Evolutionary conservation across 2,329 filamentous ascomycete genomes (phyloP).

Genomic region (Neopestalotiopsis clavispora): DNA sequence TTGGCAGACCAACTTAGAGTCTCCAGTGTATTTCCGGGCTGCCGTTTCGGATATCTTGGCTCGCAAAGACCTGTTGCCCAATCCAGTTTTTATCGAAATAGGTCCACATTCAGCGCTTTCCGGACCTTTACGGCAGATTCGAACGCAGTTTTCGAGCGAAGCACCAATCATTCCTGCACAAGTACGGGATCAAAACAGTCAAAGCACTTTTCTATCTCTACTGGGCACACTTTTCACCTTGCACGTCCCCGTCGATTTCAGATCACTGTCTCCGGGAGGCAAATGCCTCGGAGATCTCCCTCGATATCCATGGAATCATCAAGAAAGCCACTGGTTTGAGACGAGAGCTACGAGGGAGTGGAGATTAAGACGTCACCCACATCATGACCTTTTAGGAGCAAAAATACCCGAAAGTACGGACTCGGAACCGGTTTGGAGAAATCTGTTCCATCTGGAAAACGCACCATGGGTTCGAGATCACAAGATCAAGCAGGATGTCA

Average conservation of each 20-base stretch:
- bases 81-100: background rate
- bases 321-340: slow-evolving; percentile 27
- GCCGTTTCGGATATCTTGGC: background rate
- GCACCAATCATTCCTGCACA: background rate
- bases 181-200: background rate
- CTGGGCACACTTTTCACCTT: slow-evolving; percentile 7
- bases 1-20: slow-evolving; percentile 13
- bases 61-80: background rate
- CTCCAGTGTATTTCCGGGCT: slow-evolving; percentile 12
- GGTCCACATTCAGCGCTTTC: slow-evolving; percentile 3
- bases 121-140: slow-evolving; percentile 8
- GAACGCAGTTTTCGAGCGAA: background rate
- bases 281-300: slow-evolving; percentile 24
- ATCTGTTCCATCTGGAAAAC: slow-evolving; percentile 42
- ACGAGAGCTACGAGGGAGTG: slow-evolving; percentile 24
- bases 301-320: slow-evolving; percentile 29
- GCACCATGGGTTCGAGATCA: slow-evolving; percentile 52
- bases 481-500: slow-evolving; percentile 39
- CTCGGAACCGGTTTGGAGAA: slow-evolving; percentile 45
- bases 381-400: slow-evolving; percentile 36
- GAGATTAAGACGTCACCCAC: slow-evolving; percentile 24
- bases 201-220: background rate
- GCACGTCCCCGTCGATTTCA: background rate
- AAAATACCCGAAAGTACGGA: slow-evolving; percentile 35
- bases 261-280: background rate